Conservation (phyloP, 306 rosid genomes). For the Boehmeria nivea region DNA sequence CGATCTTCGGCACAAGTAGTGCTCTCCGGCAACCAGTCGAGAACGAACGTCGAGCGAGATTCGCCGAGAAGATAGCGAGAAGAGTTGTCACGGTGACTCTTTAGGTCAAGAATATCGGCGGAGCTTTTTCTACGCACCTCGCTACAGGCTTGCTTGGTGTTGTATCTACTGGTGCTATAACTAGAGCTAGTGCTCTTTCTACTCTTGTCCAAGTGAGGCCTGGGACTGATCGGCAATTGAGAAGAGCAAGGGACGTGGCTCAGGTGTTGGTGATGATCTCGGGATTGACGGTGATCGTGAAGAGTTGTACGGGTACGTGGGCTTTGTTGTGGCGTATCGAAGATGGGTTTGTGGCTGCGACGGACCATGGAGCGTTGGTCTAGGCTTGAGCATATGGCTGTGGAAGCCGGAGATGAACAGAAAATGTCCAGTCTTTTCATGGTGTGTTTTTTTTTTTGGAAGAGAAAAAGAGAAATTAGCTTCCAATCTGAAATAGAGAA, state of each 20-base stretch:
- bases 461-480: neutral
- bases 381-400: conserved; percentile 51
- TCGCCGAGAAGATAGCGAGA: conserved; percentile 43
- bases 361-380: conserved; percentile 38
- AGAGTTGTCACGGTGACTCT: conserved; percentile 20
- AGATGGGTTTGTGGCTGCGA: conserved; percentile 19
- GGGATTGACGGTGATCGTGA: conserved; percentile 19
- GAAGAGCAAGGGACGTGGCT: conserved; percentile 60
- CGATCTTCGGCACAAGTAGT: conserved; percentile 9
- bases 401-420: conserved; percentile 71
- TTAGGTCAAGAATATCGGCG: conserved; percentile 32
- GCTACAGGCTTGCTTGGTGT: conserved; percentile 20
- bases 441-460: neutral
- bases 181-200: conserved; percentile 35
- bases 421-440: conserved; percentile 62
- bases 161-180: conserved; percentile 3
- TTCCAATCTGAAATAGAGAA: neutral
- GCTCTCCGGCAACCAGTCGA: conserved; percentile 46
- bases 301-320: neutral
- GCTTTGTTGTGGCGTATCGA: conserved; percentile 8
- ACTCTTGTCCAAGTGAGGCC: conserved; percentile 37
- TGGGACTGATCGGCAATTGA: conserved; percentile 58
- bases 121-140: conserved; percentile 42
- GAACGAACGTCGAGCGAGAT: conserved; percentile 18
- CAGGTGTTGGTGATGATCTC: neutral